Evolutionary conservation across 129 eudicot species (phyloP), one percentile per base, ranked within the genome.

Genomic region (Apium graveolens): DNA sequence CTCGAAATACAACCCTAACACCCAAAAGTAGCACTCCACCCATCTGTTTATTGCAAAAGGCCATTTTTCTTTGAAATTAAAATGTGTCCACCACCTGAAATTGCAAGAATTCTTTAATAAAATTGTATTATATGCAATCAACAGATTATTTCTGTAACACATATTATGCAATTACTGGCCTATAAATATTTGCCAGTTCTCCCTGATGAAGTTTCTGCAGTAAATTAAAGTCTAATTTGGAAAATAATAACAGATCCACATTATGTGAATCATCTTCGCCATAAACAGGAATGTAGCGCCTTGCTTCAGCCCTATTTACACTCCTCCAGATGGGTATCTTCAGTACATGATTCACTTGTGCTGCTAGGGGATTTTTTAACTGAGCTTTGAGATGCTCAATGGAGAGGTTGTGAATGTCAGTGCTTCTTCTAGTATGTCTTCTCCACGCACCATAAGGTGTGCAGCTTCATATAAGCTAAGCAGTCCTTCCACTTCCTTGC

Each of bases 391-490:
- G 65, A 31, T 26, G 42, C 20, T 57, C 46, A 18, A 76, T n/a
- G 79, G 79, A 55, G 42, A 18, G 34, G 70, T 76, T 5, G 79
- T 35, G 44, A 76, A 76, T 35, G 70, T 70, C 43, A 76, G 9
- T 35, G 80, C 80, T 78, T 78, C 80, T 31, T 78, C 80, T 26
- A 78, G 57, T 14, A 78, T 63, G 44, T 39, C 73, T 44, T 78
- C 80, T 78, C 80, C 80, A 4, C 44, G 69, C 17, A 78, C 34
- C 45, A 60, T 78, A 24, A 21, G 39, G 26, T 77, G 55, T 37
- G 73, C 17, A 1, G 80, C 72, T 77, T 77, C 80, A 10, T 62
- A 77, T 8, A 77, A 62, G 53, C 80, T 77, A 20, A 77, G 38
- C 73, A 77, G 6, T 35, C 80, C 73, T 63, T 45, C 24, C 37